Evolutionary conservation across 306 rosid species (phyloP).

Genomic region (Psophocarpus tetragonolobus): DNA sequence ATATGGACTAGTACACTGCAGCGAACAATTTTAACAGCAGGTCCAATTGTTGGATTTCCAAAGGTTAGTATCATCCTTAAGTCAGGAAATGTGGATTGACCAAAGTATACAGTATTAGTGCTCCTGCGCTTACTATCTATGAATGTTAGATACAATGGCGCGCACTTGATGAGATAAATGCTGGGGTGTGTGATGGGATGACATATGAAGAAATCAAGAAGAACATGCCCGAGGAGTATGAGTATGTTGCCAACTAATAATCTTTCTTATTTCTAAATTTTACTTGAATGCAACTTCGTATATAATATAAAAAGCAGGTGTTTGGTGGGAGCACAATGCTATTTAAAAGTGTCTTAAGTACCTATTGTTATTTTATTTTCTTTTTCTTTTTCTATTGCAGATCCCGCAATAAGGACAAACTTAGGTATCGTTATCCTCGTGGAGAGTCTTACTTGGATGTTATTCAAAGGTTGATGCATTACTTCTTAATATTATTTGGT

Average conservation of each 20-base stretch:
- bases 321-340: background rate
- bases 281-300: slow-evolving; percentile 20
- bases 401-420: slow-evolving; percentile 87
- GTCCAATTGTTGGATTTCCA: slow-evolving; percentile 85
- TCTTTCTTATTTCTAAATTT: slow-evolving; percentile 24
- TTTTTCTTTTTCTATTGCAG: slow-evolving; percentile 43
- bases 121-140: background rate
- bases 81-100: slow-evolving; percentile 24
- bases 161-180: slow-evolving; percentile 90
- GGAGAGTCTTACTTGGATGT: slow-evolving; percentile 99
- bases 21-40: slow-evolving; percentile 93
- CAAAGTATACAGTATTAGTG: background rate
- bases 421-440: slow-evolving; percentile 95
- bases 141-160: slow-evolving; percentile 93
- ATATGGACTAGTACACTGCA: slow-evolving; percentile 99
- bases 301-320: background rate
- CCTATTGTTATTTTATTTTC: background rate
- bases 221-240: slow-evolving; percentile 95
- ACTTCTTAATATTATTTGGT: slow-evolving; percentile 25
- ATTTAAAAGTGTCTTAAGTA: slow-evolving; percentile 1
- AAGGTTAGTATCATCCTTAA: slow-evolving; percentile 60
- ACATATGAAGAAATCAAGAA: slow-evolving; percentile 89
- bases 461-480: slow-evolving; percentile 76
- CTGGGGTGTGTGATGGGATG: slow-evolving; percentile 98
- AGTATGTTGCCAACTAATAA: slow-evolving; percentile 55